A percentile compares a stretch with the other conserved stretches of the same genome.
Evolutionary conservation across 1,284 basidiomycete species (phyloP).

Genomic region (Schizophyllum amplum): DNA sequence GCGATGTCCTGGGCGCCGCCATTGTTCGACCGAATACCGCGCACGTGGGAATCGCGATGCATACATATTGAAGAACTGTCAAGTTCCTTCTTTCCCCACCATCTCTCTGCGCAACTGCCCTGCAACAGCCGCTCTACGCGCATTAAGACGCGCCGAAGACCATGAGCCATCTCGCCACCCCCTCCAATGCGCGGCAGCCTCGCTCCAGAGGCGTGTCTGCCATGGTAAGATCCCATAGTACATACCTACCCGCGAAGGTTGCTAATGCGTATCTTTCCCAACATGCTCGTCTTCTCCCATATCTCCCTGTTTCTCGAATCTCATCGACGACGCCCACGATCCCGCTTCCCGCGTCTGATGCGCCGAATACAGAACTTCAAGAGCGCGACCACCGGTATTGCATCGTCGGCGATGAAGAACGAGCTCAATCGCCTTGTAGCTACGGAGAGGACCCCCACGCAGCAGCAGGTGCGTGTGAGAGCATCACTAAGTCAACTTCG

Average conservation of each 20-base stretch:
- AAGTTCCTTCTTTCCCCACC: neutral
- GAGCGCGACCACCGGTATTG: constrained; percentile 93
- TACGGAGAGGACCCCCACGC: constrained; percentile 68
- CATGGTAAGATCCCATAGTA: constrained; percentile 5
- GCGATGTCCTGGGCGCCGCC: neutral
- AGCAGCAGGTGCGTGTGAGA: constrained; percentile 64
- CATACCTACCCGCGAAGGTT: neutral
- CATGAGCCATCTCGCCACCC: neutral
- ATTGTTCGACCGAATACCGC: neutral
- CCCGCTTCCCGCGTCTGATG: constrained; percentile 11
- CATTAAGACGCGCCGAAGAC: neutral
- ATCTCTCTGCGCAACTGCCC: too few species aligned
- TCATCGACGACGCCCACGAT: neutral
- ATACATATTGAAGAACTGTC: neutral
- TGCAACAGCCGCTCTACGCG: neutral
- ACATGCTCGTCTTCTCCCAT: neutral
- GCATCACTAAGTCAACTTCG: constrained; percentile 3
- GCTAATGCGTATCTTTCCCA: neutral
- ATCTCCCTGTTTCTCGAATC: neutral
- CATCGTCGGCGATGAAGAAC: constrained; percentile 97
- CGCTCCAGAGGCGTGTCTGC: constrained; percentile 6
- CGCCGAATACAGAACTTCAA: constrained; percentile 63
- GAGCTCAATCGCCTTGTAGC: constrained; percentile 91
- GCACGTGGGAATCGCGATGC: neutral
- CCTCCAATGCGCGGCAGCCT: constrained; percentile 2